Conservation (phyloP, 768 basidiomycete species). For the Pleurotus eryngii region DNA sequence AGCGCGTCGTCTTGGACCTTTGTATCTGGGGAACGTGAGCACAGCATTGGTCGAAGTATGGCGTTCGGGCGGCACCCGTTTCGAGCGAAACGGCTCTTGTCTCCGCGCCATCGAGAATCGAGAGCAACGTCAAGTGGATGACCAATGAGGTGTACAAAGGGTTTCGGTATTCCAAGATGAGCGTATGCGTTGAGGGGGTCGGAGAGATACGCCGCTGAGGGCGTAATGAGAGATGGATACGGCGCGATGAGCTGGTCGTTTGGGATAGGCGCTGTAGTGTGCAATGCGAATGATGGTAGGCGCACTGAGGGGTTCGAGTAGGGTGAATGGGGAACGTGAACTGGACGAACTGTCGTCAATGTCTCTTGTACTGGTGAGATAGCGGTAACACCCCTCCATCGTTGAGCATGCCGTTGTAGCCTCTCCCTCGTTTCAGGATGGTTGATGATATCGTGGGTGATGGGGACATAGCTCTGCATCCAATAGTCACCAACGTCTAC, state of each 20-base stretch:
- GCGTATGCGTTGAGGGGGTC: slow-evolving; percentile 89
- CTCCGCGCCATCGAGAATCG: slow-evolving; percentile 73
- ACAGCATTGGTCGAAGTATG: slow-evolving; percentile 54
- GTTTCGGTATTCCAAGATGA: slow-evolving; percentile 78
- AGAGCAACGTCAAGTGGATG: slow-evolving; percentile 76
- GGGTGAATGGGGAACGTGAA: slow-evolving; percentile 13
- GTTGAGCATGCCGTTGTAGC: slow-evolving; percentile 55
- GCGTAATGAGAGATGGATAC: slow-evolving; percentile 59
- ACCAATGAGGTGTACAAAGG: slow-evolving; percentile 75
- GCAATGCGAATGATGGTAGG: slow-evolving; percentile 62
- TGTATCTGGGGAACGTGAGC: slow-evolving; percentile 20
- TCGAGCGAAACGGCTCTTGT: slow-evolving; percentile 58
- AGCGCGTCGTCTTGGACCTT: slow-evolving; percentile 34
- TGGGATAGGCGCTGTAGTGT: slow-evolving; percentile 57
- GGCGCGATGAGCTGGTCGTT: slow-evolving; percentile 58
- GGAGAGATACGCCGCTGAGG: slow-evolving; percentile 63
- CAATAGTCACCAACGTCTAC: slow-evolving; percentile 48
- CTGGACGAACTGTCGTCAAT: slow-evolving; percentile 15
- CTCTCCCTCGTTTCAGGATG: slow-evolving; percentile 41
- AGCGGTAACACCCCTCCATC: slow-evolving; percentile 70
- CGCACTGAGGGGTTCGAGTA: slow-evolving; percentile 39
- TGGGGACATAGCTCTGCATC: slow-evolving; percentile 42
- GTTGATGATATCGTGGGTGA: slow-evolving; percentile 43
- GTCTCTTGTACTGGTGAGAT: slow-evolving; percentile 24
- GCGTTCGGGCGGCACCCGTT: slow-evolving; percentile 67